Evolutionary conservation across 371 early-diverging fungal species (phyloP).

Genomic region (Aphelidium insulamus): DNA sequence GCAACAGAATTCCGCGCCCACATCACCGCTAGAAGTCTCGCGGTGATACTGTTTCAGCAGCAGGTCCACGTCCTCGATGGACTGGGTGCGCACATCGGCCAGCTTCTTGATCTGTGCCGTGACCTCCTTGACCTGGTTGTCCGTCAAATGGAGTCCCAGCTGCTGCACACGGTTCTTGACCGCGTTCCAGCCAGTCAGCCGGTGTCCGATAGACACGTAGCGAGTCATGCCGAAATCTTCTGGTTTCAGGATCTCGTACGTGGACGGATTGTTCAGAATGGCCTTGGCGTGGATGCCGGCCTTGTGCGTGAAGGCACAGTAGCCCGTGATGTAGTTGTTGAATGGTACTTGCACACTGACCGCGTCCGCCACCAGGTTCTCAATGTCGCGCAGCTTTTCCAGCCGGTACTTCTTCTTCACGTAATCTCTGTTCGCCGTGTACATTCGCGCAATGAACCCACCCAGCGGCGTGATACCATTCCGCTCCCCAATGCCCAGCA

Average conservation of each 20-base stretch:
- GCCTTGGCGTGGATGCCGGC: constrained; percentile 97
- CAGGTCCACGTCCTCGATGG: constrained; percentile 68
- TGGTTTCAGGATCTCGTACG: constrained; percentile 88
- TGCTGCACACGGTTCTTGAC: constrained; percentile 89
- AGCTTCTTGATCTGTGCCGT: constrained; percentile 79
- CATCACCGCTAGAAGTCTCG: too few relatives aligned
- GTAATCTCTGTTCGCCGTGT: constrained; percentile 64
- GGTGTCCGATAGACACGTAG: constrained; percentile 84
- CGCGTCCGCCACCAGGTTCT: constrained; percentile 81
- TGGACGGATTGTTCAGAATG: constrained; percentile 85
- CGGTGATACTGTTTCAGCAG: constrained; percentile 15
- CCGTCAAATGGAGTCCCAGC: constrained; percentile 52
- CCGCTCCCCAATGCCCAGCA: constrained; percentile 91
- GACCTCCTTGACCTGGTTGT: constrained; percentile 73
- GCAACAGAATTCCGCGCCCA: too few relatives aligned
- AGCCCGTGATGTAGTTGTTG: constrained; percentile 95
- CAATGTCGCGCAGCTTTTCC: constrained; percentile 68
- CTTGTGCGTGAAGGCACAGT: constrained; percentile 94
- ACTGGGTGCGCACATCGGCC: constrained; percentile 74
- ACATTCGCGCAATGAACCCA: constrained; percentile 82
- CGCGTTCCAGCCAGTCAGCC: constrained; percentile 93
- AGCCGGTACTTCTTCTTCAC: constrained; percentile 78
- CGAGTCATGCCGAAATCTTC: constrained; percentile 94
- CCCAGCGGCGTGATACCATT: constrained; percentile 93
- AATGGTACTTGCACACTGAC: constrained; percentile 88